Conservation (phyloP, 2,329 filamentous ascomycete genomes). For the Talaromyces sp. region DNA sequence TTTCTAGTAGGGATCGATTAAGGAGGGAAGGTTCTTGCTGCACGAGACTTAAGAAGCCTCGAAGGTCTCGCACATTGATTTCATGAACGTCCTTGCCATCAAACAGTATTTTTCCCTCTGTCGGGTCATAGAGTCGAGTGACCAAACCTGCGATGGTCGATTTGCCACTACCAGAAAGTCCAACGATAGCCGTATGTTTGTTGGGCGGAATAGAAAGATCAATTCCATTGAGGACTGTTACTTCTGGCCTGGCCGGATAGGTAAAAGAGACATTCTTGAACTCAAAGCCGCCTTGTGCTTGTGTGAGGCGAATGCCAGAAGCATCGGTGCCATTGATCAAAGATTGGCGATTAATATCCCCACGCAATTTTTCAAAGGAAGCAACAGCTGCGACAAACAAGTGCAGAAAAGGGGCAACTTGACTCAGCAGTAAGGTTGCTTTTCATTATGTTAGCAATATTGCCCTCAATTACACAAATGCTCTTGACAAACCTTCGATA, state of each 20-base stretch:
- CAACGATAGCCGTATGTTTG: conserved; percentile 46
- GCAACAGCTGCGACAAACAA: conserved; percentile 21
- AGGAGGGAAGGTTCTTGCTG: conserved; percentile 53
- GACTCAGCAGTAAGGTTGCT: conserved; percentile 39
- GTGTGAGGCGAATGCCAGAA: background rate
- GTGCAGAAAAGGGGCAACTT: conserved; percentile 40
- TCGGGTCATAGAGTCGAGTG: conserved; percentile 38
- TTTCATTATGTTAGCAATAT: conserved; percentile 18
- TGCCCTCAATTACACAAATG: too few relatives aligned
- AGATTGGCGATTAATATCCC: conserved; percentile 20
- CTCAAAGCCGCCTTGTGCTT: conserved; percentile 15
- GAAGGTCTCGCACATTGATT: conserved; percentile 35
- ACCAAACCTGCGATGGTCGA: conserved; percentile 45
- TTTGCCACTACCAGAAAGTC: conserved; percentile 53
- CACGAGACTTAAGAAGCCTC: conserved; percentile 41
- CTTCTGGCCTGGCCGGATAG: conserved; percentile 38
- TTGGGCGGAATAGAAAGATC: conserved; percentile 33
- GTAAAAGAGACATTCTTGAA: conserved; percentile 30
- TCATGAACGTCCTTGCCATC: conserved; percentile 28
- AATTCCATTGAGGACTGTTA: conserved; percentile 32
- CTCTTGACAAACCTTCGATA: conserved; percentile 32
- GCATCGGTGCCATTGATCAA: conserved; percentile 20
- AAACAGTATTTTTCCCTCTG: conserved; percentile 30
- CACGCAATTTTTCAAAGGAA: conserved; percentile 18
- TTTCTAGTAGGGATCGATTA: conserved; percentile 52